Evolutionary conservation across 352 stramenopile genomes (phyloP).

Genomic region (Phytophthora fragariae): DNA sequence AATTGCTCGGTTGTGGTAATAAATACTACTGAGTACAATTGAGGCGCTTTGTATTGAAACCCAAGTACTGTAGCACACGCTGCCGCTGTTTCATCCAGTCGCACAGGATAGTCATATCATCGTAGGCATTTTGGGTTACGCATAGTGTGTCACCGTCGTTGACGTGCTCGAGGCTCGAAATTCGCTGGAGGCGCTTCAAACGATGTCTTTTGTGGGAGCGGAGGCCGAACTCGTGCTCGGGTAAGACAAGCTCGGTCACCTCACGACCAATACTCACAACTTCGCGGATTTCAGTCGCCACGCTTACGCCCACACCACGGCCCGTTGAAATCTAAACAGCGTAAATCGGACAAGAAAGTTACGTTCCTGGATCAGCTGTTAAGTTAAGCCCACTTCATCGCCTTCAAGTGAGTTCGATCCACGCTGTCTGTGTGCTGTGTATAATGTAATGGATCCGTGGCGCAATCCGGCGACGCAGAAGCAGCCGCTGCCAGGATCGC

Average conservation of each 20-base stretch:
- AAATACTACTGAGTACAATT: background rate
- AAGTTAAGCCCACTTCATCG: no score
- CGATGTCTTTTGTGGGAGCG: background rate
- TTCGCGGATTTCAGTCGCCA: no score
- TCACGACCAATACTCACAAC: constrained; percentile 68
- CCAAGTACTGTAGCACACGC: constrained; percentile 34
- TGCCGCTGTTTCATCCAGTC: constrained; percentile 70
- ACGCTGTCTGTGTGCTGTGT: no score
- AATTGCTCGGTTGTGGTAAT: background rate
- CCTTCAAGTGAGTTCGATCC: no score
- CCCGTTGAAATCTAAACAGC: no score
- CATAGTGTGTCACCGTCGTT: constrained; percentile 66
- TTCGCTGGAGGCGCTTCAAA: constrained; percentile 43
- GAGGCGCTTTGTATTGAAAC: constrained; percentile 27
- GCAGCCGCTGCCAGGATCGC: no score
- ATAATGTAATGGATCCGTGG: no score
- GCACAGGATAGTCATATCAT: constrained; percentile 78
- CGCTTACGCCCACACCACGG: no score
- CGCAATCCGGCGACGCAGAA: no score
- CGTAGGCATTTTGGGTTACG: constrained; percentile 62
- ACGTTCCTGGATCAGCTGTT: no score
- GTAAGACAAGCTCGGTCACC: constrained; percentile 15
- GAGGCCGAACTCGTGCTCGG: background rate
- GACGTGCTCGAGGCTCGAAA: constrained; percentile 52
- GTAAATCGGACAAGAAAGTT: no score